Percentiles rank a stretch among this genome's conserved stretches.
Evolutionary conservation across 345 rosid species (phyloP).

Genomic region (Citrus maxima): DNA sequence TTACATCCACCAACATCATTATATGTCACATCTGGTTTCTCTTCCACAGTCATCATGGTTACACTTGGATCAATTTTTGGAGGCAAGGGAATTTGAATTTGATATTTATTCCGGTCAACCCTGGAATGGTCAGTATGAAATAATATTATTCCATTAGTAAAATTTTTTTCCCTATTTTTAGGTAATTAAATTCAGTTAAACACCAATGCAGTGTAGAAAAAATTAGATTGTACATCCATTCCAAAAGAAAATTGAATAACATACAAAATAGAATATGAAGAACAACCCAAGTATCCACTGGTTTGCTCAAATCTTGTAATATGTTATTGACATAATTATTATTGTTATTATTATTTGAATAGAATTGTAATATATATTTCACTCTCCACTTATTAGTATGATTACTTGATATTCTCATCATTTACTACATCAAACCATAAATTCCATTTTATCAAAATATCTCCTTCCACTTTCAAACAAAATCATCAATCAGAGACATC

Average conservation of each 20-base stretch:
- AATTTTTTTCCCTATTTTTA: neutral
- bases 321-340: neutral
- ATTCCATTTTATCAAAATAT: neutral
- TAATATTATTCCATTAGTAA: neutral
- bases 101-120: slow-evolving; percentile 94
- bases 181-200: neutral
- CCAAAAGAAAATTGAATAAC: neutral
- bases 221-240: neutral
- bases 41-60: slow-evolving; percentile 99
- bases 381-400: neutral
- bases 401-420: neutral
- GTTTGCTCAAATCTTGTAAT: neutral
- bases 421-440: neutral
- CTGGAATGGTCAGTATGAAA: slow-evolving; percentile 33
- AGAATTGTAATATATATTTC: neutral
- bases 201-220: neutral
- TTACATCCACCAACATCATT: slow-evolving; percentile 98
- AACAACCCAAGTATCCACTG: neutral
- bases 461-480: neutral
- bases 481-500: neutral
- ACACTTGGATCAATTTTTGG: slow-evolving; percentile 99
- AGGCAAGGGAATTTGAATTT: slow-evolving; percentile 95
- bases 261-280: neutral
- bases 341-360: no score
- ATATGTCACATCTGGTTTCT: slow-evolving; percentile 95